phyloP scores from a whole-genome alignment of 2,329 filamentous ascomycete genomes.

The Exophiala phaeomuriformis region DNA sequence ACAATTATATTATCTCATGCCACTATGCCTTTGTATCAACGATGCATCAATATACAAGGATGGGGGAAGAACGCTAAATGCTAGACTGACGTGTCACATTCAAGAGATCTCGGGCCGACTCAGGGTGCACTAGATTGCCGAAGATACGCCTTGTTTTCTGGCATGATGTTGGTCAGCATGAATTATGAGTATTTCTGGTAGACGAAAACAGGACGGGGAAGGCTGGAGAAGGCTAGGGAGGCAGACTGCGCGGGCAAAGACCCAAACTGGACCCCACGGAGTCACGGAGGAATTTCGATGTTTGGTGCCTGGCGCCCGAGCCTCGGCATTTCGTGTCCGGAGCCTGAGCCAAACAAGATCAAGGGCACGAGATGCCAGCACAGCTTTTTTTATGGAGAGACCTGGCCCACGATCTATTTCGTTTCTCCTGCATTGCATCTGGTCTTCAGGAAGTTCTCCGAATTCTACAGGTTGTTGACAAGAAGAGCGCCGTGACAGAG shows the following conservation, averaged over 20 bases:
- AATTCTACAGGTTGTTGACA: background rate
- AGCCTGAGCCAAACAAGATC: background rate
- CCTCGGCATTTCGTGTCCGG: background rate
- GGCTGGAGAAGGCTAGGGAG: background rate
- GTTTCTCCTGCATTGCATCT: background rate
- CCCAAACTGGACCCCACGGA: background rate
- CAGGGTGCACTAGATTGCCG: background rate
- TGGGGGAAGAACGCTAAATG: background rate
- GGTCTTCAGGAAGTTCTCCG: background rate
- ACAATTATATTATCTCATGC: too few relatives aligned
- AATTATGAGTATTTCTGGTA: too few relatives aligned
- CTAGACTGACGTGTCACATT: background rate
- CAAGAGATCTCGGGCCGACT: background rate
- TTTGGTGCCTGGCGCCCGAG: background rate
- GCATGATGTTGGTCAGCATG: too few relatives aligned
- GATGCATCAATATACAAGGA: too few relatives aligned
- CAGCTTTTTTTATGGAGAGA: background rate
- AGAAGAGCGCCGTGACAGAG: background rate
- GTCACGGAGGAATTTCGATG: background rate
- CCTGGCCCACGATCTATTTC: background rate
- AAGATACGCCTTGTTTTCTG: background rate
- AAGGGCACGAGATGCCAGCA: background rate
- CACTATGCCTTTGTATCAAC: too few relatives aligned
- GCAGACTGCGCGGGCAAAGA: slow-evolving; percentile 9
- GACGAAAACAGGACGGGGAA: slow-evolving; percentile 2